phyloP scores from a whole-genome alignment of 1,139 yeast species.

The Diutina mesorugosa region DNA sequence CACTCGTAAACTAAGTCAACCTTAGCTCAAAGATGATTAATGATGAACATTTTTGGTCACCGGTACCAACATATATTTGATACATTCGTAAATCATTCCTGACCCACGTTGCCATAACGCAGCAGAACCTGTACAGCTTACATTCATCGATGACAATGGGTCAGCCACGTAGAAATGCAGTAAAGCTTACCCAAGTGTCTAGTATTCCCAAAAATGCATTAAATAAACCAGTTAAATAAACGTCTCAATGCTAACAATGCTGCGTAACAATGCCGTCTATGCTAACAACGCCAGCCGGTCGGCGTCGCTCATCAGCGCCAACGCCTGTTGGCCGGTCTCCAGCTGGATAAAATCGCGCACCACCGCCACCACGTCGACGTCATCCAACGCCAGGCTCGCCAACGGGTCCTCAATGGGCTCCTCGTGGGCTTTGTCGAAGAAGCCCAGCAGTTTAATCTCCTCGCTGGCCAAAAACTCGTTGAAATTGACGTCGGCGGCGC shows the following conservation, averaged over 20 bases:
- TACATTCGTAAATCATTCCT: no score
- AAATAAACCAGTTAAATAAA: no score
- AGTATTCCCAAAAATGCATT: not conserved
- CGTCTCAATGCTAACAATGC: not conserved
- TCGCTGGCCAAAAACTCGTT: constrained; percentile 31
- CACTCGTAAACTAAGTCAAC: no score
- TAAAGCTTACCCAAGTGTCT: no score
- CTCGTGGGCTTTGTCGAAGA: constrained; percentile 27
- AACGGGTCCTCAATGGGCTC: constrained; percentile 74
- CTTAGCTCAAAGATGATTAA: no score
- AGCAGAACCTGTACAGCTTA: no score
- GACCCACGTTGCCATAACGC: no score
- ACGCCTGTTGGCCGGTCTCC: not conserved
- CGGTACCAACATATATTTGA: no score
- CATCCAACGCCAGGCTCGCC: constrained; percentile 66
- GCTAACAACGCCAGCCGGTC: not conserved
- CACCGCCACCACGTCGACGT: constrained; percentile 43
- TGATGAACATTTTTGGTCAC: no score
- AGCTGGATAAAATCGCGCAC: constrained; percentile 10
- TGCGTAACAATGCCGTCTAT: no score
- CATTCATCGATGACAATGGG: no score
- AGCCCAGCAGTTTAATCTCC: constrained; percentile 23
- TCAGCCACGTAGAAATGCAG: no score
- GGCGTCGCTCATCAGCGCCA: not conserved
- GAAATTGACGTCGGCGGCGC: constrained; percentile 15